Percentiles rank a stretch among this genome's conserved stretches.
These are phyloP conservation scores for Ambrosia trifida DNA, from an alignment of 129 eudicot species.

Conservation along the genomic window DNA sequence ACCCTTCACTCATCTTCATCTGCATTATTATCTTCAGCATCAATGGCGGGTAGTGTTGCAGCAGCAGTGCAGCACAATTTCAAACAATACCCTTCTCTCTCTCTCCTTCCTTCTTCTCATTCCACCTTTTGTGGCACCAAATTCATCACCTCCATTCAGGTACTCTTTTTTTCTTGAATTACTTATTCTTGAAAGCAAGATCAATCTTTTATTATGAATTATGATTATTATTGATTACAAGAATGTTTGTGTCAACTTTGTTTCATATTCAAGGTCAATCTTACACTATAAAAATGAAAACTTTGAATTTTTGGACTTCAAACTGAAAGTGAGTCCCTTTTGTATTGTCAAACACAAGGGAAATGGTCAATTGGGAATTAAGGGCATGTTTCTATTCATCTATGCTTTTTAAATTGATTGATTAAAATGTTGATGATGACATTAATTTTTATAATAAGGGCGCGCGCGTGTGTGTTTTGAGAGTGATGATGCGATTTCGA, in stretches of 20 bases:
- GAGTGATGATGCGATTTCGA: neutral
- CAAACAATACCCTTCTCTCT: constrained; percentile 51
- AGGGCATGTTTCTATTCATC: neutral
- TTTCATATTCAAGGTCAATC: constrained; percentile 14
- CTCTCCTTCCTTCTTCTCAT: constrained; percentile 66
- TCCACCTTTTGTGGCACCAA: constrained; percentile 80
- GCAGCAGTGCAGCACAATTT: constrained; percentile 52
- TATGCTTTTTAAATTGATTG: neutral
- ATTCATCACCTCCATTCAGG: constrained; percentile 76
- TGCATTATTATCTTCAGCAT: constrained; percentile 16
- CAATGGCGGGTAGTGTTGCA: constrained; percentile 35
- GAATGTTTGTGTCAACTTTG: constrained; percentile 11
- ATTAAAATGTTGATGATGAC: neutral
- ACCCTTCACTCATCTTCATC: neutral
- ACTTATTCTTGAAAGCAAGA: neutral
- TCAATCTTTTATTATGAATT: neutral
- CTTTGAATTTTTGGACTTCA: too few species aligned
- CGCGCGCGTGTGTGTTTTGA: neutral
- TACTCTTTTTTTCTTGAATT: constrained; percentile 26
- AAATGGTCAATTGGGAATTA: neutral
- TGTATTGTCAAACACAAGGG: neutral
- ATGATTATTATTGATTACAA: neutral
- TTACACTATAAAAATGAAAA: neutral
- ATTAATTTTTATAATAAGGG: neutral
- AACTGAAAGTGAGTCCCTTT: too few species aligned